Evolutionary conservation across 305 asterid species (phyloP).

Genomic region (Vinca major): DNA sequence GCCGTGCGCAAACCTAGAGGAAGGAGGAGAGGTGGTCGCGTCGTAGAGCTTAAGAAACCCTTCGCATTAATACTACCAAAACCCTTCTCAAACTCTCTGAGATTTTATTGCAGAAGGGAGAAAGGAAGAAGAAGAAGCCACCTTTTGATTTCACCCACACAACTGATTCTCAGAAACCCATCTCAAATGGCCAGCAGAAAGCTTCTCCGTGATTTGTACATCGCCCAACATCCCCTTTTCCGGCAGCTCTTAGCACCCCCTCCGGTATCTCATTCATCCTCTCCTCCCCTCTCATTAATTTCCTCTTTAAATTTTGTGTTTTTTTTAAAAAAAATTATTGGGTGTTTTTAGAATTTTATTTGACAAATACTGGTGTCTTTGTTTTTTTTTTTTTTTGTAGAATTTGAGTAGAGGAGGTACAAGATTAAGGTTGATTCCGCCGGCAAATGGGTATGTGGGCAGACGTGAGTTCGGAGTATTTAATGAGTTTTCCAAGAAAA

Average conservation of each 20-base stretch:
- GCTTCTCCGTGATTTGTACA: slow-evolving; percentile 54
- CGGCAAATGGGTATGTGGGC: slow-evolving; percentile 24
- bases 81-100: background rate
- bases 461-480: slow-evolving; percentile 55
- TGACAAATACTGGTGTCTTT: background rate
- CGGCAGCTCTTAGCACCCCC: slow-evolving; percentile 37
- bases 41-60: background rate
- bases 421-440: slow-evolving; percentile 22
- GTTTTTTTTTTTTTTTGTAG: slow-evolving; percentile 18
- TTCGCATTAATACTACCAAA: background rate
- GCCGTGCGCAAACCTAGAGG: background rate
- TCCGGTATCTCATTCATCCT: slow-evolving; percentile 26
- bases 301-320: slow-evolving; percentile 3
- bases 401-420: slow-evolving; percentile 30
- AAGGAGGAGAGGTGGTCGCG: background rate
- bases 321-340: background rate
- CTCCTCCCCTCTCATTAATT: background rate
- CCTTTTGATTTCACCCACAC: background rate
- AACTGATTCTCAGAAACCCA: background rate
- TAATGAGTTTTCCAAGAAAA: slow-evolving; percentile 53
- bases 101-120: background rate
- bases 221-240: slow-evolving; percentile 33
- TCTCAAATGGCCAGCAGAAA: slow-evolving; percentile 54
- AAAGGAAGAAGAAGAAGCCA: background rate
- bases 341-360: background rate